Evolutionary conservation across 306 rosid species (phyloP), one percentile per base, ranked within the genome.

Genomic region (Vicia villosa): DNA sequence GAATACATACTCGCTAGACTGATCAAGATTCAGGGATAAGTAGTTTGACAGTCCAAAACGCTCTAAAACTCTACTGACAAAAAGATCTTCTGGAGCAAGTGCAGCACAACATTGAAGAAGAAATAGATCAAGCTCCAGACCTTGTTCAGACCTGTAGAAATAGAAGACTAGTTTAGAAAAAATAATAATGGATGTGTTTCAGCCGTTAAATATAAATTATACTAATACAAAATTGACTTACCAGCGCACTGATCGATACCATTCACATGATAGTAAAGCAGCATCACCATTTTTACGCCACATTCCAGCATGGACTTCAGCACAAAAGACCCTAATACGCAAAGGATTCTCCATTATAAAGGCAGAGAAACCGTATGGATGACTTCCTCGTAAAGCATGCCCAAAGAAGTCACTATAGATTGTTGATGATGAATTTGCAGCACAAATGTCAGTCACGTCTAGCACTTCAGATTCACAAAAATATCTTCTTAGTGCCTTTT

Each of bases 71-170:
- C 99, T 89, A 64, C 75, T 66, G 76, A 91, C 80, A 74, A 63
- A 95, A 40, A 55, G 84, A 86, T 91, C 95, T 58, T 92, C 87
- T 50, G 97, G 96, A 75, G 99, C 95, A 72, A 87, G 78, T 37
- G 96, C 95, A 72, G 91, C 99, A 81, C 96, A 89, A 47, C 96
- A 95, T 85, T 95, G 99, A 56, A 95, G 87, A 81, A 95, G 92
- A 91, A 95, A 89, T 49, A 95, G 95, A 82, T 95, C 99, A 69
- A 78, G 87, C 86, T 95, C 99, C 83, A 91, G 72, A 80, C 88
- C 86, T 72, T 87, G 96, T 80, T 91, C 99, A 20, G 92, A 91
- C 99, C 99, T 95, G 88, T 80, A 65, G n/a, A 46, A 26, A 75
- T 21, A 50, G 62, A 63, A 38, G 68, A 82, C 36, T 32, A 26